phyloP scores from a whole-genome alignment of 352 stramenopile species.

The Peronospora farinosa region DNA sequence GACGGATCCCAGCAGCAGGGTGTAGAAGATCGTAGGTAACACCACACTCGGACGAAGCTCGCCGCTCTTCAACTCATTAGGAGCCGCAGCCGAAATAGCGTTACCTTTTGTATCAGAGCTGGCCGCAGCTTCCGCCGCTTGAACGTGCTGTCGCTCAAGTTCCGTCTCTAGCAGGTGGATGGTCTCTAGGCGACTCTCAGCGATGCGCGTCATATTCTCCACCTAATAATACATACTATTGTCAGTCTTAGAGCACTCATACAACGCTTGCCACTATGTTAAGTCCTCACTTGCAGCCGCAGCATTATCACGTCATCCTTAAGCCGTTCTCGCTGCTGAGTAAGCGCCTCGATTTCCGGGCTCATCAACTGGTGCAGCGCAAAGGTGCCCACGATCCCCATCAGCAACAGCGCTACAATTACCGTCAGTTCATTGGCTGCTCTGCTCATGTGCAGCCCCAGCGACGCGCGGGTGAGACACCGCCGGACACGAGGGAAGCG shows the following conservation, averaged over 20 bases:
- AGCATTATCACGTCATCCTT: conserved; percentile 44
- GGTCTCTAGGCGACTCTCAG: conserved; percentile 56
- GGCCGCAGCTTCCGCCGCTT: conserved; percentile 35
- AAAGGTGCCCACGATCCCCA: conserved; percentile 57
- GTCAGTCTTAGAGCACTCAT: conserved; percentile 3
- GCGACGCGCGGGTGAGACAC: conserved; percentile 27
- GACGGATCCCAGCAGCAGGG: conserved; percentile 35
- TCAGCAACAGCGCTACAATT: conserved; percentile 47
- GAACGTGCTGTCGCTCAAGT: conserved; percentile 53
- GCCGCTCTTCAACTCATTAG: conserved; percentile 11
- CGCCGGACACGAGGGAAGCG: conserved; percentile 23
- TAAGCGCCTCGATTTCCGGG: conserved; percentile 62
- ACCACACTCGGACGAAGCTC: conserved; percentile 26
- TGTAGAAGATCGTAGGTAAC: conserved; percentile 51
- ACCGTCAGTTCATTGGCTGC: conserved; percentile 38
- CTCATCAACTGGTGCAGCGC: conserved; percentile 72
- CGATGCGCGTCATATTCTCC: conserved; percentile 63
- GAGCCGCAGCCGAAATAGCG: conserved; percentile 4
- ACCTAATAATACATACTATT: conserved; percentile 23
- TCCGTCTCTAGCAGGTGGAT: conserved; percentile 70
- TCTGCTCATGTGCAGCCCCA: conserved; percentile 25
- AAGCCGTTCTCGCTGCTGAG: conserved; percentile 49
- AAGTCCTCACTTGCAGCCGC: conserved; percentile 35
- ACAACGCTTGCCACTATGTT: neutral
- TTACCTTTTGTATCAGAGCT: conserved; percentile 9